Base-by-base conservation (phyloP, 2,329 filamentous ascomycete genomes). In the Botrytis paeoniae region DNA sequence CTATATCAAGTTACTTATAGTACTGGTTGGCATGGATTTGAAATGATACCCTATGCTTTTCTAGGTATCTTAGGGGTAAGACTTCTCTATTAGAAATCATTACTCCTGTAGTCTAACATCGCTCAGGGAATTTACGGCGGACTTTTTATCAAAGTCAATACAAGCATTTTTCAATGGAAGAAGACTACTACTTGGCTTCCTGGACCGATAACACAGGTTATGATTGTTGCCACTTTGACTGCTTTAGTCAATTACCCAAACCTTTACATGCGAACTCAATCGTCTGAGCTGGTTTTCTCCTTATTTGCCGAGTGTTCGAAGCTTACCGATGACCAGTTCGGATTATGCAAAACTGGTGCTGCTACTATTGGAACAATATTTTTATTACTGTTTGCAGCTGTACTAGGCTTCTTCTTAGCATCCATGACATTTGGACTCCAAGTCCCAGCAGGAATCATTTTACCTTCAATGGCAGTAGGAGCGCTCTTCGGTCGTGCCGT, bases 1-100 rank as follows among this genome's bases (percentile, higher is more conserved):
- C 85, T 98, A 71, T 99, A 97, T 81, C 95, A 99, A 82, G 95
- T 98, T 79, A 95, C 93, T 51, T 98, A 98, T 82, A 95, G 91
- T 77, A 91, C 90, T 41, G 91, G 91, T 65, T 99, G 95, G 95
- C 94, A 98, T 82, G 93, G 92, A 57, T 98, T 99, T 79, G 96
- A 99, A 81, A 88, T 98, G 37, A 84, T 97, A 43, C 95, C 95
- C 0, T 99, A 97, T 80, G 89, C 91, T 51, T 83, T 97, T 37
- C 89, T 99, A 4, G 96, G 96, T 10, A 89, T 98, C 51, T 83
- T 97, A 8, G 96, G 96, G 5, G 86, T 88, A 81, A 76, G 86
- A 81, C 7, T 1, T 25, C 41, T 48, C 51, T 54, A 25, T 69
- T 37, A n/a, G n/a, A 48, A 29, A 22, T 25, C 1, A 3, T 2